Conservation (phyloP, 768 basidiomycete species). For the Melanogaster broomeanus region DNA sequence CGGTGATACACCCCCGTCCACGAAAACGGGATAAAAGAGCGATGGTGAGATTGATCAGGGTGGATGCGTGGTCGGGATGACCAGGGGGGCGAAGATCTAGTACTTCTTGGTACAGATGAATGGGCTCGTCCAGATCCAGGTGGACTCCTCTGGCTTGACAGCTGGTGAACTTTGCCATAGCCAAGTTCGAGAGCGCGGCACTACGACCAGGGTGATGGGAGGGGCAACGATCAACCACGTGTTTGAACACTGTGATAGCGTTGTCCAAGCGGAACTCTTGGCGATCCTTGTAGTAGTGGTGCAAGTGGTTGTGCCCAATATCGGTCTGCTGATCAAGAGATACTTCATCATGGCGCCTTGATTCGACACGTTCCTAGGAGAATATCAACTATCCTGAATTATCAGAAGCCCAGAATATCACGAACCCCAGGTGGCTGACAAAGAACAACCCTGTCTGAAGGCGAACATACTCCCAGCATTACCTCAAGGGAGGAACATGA, state of each 20-base stretch:
- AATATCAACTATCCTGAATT: not conserved
- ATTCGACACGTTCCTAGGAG: not conserved
- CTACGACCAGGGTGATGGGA: slow-evolving; percentile 11
- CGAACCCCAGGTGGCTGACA: too few species aligned
- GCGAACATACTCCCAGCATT: not conserved
- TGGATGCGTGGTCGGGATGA: slow-evolving; percentile 1
- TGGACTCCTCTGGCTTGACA: not conserved
- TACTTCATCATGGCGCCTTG: too few species aligned
- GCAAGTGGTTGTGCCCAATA: not conserved
- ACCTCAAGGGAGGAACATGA: not conserved
- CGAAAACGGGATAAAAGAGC: slow-evolving; percentile 11
- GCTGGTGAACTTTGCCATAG: not conserved
- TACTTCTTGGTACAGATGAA: not conserved
- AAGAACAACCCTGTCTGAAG: too few species aligned
- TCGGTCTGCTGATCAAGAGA: not conserved
- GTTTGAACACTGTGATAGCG: slow-evolving; percentile 14
- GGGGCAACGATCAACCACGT: slow-evolving; percentile 13
- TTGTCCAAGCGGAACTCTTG: slow-evolving; percentile 13
- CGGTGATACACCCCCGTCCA: not conserved
- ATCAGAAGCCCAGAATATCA: too few species aligned
- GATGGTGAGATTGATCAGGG: not conserved
- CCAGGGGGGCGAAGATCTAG: slow-evolving; percentile 1
- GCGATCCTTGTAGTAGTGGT: not conserved
- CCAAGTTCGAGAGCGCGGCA: slow-evolving; percentile 10
- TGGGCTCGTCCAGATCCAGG: slow-evolving; percentile 2